Evolutionary conservation across 139 green algal species (phyloP).

Genomic region (Volvox africanus): DNA sequence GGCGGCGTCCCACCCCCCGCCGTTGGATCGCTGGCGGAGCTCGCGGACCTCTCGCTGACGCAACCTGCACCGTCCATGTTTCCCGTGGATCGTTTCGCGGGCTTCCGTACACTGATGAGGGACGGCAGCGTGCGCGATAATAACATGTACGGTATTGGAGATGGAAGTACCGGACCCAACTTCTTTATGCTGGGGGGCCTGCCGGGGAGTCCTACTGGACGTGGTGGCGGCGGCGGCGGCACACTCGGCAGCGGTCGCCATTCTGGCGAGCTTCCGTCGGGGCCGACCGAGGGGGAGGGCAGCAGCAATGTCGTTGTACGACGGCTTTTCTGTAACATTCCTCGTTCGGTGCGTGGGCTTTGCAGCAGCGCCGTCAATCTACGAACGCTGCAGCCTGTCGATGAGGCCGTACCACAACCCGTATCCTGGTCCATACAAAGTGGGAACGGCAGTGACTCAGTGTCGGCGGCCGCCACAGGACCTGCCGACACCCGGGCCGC

Average conservation of each 20-base stretch:
- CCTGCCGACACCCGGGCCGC: not conserved
- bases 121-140: not conserved
- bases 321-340: not conserved
- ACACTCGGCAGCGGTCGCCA: not conserved
- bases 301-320: not conserved
- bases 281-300: not conserved
- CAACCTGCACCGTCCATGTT: conserved; percentile 1
- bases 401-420: not conserved
- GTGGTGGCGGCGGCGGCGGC: not conserved
- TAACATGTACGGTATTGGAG: not conserved
- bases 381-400: not conserved
- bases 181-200: conserved; percentile 29
- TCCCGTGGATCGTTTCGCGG: conserved; percentile 4
- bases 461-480: not conserved
- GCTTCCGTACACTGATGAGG: conserved; percentile 31
- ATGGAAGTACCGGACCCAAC: conserved; percentile 10
- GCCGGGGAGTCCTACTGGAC: not conserved
- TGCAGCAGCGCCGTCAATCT: not conserved
- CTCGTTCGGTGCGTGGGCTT: not conserved
- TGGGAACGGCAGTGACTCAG: not conserved
- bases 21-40: not conserved
- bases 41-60: not conserved
- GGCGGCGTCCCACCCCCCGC: not conserved
- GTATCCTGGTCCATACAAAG: not conserved
- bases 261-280: not conserved